Evolutionary conservation across 108 stramenopile genomes (phyloP).

Genomic region (Seminavis robusta): DNA sequence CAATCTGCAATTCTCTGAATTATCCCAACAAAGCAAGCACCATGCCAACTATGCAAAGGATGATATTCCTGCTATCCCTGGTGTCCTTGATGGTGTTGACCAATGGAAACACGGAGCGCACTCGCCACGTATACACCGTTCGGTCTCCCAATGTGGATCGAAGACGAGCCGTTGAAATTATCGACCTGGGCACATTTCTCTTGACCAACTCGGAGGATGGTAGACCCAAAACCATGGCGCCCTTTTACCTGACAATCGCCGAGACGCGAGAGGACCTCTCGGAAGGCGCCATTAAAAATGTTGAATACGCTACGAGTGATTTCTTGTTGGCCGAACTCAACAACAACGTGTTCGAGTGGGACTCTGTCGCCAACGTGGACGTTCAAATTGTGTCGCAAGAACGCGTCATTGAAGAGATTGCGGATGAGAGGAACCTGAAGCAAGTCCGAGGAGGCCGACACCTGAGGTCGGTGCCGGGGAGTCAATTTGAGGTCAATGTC

Average conservation of each 20-base stretch:
- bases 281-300: slow-evolving; percentile 12
- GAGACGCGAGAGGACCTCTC: slow-evolving; percentile 32
- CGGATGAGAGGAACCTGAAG: neutral
- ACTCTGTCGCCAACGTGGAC: slow-evolving; percentile 17
- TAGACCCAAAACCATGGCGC: slow-evolving; percentile 11
- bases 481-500: slow-evolving; percentile 27
- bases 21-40: neutral
- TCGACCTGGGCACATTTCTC: slow-evolving; percentile 12
- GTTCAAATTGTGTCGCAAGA: slow-evolving; percentile 13
- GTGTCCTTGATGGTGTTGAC: neutral
- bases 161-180: neutral
- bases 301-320: slow-evolving; percentile 32
- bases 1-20: neutral
- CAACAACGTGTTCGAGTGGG: slow-evolving; percentile 3
- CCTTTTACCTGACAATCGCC: slow-evolving; percentile 33
- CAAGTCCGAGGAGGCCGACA: slow-evolving; percentile 3
- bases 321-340: slow-evolving; percentile 39
- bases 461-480: slow-evolving; percentile 20
- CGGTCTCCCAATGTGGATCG: neutral
- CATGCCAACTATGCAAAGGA: neutral
- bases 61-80: neutral
- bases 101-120: neutral
- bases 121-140: neutral
- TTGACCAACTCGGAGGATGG: slow-evolving; percentile 46
- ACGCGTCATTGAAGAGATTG: neutral